phyloP scores from a whole-genome alignment of 805 yeast genomes.

The Scheffersomyces ergatensis region DNA sequence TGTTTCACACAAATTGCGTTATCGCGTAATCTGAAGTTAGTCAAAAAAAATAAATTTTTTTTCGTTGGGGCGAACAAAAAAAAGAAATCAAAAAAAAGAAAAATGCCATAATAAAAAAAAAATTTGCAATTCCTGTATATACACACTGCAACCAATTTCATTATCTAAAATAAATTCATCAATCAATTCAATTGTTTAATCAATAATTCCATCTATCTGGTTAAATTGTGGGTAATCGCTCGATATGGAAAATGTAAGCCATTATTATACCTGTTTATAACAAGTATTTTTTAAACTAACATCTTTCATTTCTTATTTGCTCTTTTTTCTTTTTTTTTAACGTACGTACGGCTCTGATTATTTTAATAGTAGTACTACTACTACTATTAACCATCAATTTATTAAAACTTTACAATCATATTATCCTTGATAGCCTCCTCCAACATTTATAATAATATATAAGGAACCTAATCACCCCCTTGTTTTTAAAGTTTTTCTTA shows the following conservation, averaged over 20 bases:
- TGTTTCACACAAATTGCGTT: neutral
- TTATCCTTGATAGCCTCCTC: too few species aligned
- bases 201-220: neutral
- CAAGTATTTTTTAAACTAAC: too few species aligned
- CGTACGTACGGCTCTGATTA: neutral
- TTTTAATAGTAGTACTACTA: neutral
- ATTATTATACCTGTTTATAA: too few species aligned
- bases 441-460: neutral
- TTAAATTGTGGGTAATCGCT: neutral
- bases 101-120: neutral
- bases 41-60: too few species aligned
- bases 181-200: too few species aligned
- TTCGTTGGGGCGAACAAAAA: too few species aligned
- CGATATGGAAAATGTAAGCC: neutral
- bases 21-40: neutral
- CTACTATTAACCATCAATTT: neutral
- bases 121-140: neutral
- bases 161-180: neutral
- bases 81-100: too few species aligned
- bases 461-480: neutral
- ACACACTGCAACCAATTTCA: neutral
- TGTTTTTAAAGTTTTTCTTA: neutral
- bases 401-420: too few species aligned
- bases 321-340: too few species aligned
- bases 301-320: too few species aligned